Conservation (phyloP, 306 rosid species). For the Fragaria iinumae region DNA sequence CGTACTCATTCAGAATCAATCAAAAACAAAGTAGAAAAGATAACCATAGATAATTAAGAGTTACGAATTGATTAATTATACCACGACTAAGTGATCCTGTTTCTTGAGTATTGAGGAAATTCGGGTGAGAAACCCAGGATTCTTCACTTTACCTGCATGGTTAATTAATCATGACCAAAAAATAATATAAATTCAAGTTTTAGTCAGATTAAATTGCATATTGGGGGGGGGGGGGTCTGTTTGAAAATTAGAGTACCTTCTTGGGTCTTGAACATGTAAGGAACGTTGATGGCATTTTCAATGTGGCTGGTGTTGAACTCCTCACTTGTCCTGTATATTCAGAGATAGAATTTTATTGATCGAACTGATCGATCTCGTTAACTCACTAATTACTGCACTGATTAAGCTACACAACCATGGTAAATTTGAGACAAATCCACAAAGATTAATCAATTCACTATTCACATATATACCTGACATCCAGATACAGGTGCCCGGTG, state of each 20-base stretch:
- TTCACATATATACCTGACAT: conserved; percentile 34
- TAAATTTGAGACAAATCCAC: background rate
- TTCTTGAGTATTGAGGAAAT: conserved; percentile 27
- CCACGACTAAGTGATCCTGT: conserved; percentile 44
- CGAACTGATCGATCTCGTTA: background rate
- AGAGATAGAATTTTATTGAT: background rate
- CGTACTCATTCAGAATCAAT: background rate
- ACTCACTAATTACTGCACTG: background rate
- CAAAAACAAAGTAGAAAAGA: background rate
- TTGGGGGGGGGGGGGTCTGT: background rate
- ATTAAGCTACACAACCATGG: background rate
- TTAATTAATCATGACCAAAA: background rate
- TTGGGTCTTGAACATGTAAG: conserved; percentile 46
- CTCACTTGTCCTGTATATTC: conserved; percentile 27
- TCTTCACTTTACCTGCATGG: conserved; percentile 35
- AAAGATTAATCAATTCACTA: background rate
- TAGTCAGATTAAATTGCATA: background rate
- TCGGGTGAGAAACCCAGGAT: conserved; percentile 39
- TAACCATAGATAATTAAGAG: background rate
- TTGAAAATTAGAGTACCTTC: conserved; percentile 30
- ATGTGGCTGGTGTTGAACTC: conserved; percentile 53
- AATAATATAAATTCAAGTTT: background rate
- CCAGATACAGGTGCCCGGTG: conserved; percentile 33
- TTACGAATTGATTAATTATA: background rate
- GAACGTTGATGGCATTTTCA: conserved; percentile 38